These are phyloP conservation scores for Spirogloea muscicola DNA, from an alignment of 139 green algal species.

Conservation along the genomic window DNA sequence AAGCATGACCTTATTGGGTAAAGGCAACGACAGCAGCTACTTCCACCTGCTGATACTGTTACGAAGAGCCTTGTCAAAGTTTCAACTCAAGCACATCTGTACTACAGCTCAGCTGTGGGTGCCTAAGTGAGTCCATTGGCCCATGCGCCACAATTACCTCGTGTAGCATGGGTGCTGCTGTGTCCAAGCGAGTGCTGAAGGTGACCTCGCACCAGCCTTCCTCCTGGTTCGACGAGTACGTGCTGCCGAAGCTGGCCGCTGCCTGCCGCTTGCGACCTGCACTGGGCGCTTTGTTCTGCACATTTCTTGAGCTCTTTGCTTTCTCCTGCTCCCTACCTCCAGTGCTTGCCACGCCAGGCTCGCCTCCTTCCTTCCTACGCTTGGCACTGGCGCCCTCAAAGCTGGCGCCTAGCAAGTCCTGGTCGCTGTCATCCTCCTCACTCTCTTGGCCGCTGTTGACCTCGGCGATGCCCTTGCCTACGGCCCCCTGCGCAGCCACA, in stretches of 20 bases:
- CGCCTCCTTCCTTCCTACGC: not conserved
- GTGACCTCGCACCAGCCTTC: constrained; percentile 26
- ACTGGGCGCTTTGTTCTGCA: not conserved
- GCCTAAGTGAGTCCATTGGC: not conserved
- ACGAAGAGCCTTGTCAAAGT: not conserved
- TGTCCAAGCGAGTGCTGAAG: constrained; percentile 55
- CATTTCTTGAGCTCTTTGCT: not conserved
- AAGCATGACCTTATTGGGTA: too few species aligned
- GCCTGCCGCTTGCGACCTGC: not conserved
- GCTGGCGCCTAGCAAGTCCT: not conserved
- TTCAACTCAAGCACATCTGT: not conserved
- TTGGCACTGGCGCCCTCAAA: not conserved
- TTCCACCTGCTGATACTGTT: not conserved
- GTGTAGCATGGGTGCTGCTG: constrained; percentile 82
- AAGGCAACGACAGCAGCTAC: not conserved
- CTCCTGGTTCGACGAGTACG: not conserved
- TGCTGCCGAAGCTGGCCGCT: not conserved
- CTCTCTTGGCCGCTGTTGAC: not conserved
- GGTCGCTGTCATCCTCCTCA: not conserved
- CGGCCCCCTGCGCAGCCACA: not conserved
- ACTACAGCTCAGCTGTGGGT: not conserved
- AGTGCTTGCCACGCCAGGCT: not conserved
- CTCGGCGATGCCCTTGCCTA: not conserved
- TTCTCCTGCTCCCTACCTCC: constrained; percentile 7
- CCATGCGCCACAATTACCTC: constrained; percentile 43